A percentile compares a stretch with the other conserved stretches of the same genome.
These are phyloP conservation scores for Candida sanyaensis DNA, from an alignment of 1,139 yeast species.

Conservation along the genomic window DNA sequence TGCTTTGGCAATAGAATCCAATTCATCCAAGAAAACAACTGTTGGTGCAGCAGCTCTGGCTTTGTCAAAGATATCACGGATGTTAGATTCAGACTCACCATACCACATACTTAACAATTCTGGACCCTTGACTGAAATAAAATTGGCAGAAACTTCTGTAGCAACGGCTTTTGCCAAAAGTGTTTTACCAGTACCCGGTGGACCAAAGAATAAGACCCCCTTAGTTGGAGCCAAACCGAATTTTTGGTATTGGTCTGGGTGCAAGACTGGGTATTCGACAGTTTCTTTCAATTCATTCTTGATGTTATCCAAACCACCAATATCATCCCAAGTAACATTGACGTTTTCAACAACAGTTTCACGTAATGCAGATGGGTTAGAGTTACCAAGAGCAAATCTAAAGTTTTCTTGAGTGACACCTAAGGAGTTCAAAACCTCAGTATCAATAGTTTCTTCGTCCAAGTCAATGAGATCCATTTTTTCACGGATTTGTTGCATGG, in stretches of 20 bases:
- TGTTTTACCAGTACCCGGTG: slow-evolving; percentile 99
- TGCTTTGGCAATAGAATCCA: slow-evolving; percentile 96
- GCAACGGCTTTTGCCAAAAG: slow-evolving; percentile 97
- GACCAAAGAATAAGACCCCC: slow-evolving; percentile 98
- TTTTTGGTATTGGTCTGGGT: slow-evolving; percentile 98
- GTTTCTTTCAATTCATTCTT: slow-evolving; percentile 97
- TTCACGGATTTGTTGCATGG: slow-evolving; percentile 92
- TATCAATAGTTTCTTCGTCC: slow-evolving; percentile 97
- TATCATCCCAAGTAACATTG: slow-evolving; percentile 97
- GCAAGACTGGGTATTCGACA: slow-evolving; percentile 97
- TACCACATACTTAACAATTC: slow-evolving; percentile 98
- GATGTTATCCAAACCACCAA: slow-evolving; percentile 93
- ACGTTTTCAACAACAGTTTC: slow-evolving; percentile 99
- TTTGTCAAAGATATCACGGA: slow-evolving; percentile 95
- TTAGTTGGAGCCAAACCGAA: slow-evolving; percentile 96
- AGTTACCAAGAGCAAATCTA: slow-evolving; percentile 95
- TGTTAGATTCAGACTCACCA: slow-evolving; percentile 97
- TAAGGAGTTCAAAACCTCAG: slow-evolving; percentile 92
- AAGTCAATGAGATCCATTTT: slow-evolving; percentile 98
- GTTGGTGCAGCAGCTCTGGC: slow-evolving; percentile 99
- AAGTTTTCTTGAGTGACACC: slow-evolving; percentile 99
- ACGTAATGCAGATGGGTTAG: slow-evolving; percentile 98
- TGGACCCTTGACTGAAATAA: slow-evolving; percentile 96
- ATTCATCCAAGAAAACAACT: slow-evolving; percentile 94
- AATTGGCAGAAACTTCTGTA: slow-evolving; percentile 95